Evolutionary conservation across 805 yeast genomes (phyloP), one percentile per base, ranked within the genome.

Genomic region (Candida cerambycidarum): DNA sequence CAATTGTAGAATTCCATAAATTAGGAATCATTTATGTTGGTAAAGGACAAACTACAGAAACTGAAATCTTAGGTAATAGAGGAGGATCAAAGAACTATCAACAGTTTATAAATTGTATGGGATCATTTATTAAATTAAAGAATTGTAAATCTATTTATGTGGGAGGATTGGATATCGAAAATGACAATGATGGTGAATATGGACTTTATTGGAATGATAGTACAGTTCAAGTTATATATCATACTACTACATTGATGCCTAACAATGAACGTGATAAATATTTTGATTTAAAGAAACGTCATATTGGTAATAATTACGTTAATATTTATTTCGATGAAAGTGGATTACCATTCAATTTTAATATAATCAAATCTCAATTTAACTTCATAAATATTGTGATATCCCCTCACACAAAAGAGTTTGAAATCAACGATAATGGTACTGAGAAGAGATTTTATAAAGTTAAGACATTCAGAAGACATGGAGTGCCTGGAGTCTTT

Each of bases 241-340:
- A 89, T 58, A 77, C 86, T 8, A 82, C 89, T 2, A 86, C 96
- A 0, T 61, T 89, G 75, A 89, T 89, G 95, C 89, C 90, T 2
- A 68, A 73, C 38, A 52, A 50, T 29, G 60, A 54, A 2, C 54
- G 58, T 12, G 84, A 82, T 49, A 56, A 59, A 3, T 54, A 56
- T 13, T 67, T 62, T 21, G 73, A 81, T 12, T 57, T 73, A 58
- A 89, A 88, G 62, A 89, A 89, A 61, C 67, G 89, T 42, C 97
- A 89, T 58, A 84, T 89, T 48, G 97, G 97, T 6, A 89, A 89
- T 63, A 78, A 88, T 57, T 82, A 80, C 59, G 93, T 89, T 43
- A 85, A 83, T 55, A 79, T 89, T 17, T 89, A 76, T 58, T 89
- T 82, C 67, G 87, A 89, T 55, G 96, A 89, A 53, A 79, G 89